Percentiles rank a stretch among this genome's conserved stretches.
phyloP scores from a whole-genome alignment of 805 yeast species.

The Hermanozyma aechmeae region DNA sequence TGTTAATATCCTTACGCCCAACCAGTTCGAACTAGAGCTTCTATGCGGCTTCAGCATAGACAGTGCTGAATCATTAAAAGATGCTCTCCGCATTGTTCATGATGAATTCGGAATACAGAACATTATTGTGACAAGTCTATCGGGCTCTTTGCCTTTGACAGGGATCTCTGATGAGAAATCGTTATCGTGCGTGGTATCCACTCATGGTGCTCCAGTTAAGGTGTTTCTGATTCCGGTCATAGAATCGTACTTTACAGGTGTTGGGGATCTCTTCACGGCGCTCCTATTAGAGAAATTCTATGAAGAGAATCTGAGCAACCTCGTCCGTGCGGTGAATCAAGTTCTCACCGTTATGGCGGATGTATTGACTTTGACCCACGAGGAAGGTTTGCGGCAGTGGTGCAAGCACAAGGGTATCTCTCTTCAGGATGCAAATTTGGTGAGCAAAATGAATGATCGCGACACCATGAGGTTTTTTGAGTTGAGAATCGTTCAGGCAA shows the following conservation, averaged over 20 bases:
- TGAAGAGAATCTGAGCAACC: constrained; percentile 12
- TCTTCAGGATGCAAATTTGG: background rate
- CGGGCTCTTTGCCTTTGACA: constrained; percentile 20
- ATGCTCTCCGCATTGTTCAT: constrained; percentile 7
- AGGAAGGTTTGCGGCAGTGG: constrained; percentile 22
- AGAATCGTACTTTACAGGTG: constrained; percentile 86
- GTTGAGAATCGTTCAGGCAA: constrained; percentile 55
- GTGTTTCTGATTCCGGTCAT: constrained; percentile 49
- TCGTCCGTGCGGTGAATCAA: constrained; percentile 37
- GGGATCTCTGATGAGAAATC: constrained; percentile 5
- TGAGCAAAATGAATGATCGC: constrained; percentile 37
- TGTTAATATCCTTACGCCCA: constrained; percentile 11
- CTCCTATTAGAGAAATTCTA: constrained; percentile 56
- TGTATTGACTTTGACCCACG: constrained; percentile 41
- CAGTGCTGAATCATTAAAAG: constrained; percentile 4
- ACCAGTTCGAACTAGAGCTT: constrained; percentile 12
- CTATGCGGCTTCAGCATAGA: constrained; percentile 6
- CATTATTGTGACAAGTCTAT: constrained; percentile 9
- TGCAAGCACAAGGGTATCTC: constrained; percentile 10
- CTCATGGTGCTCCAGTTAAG: constrained; percentile 8
- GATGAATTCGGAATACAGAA: constrained; percentile 4
- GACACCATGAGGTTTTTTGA: constrained; percentile 65
- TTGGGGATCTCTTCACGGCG: constrained; percentile 87
- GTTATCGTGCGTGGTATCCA: constrained; percentile 20
- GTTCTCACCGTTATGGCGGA: constrained; percentile 47